These are phyloP conservation scores for Chlamydomonas incerta DNA, from an alignment of 139 green algal genomes.

Conservation along the genomic window DNA sequence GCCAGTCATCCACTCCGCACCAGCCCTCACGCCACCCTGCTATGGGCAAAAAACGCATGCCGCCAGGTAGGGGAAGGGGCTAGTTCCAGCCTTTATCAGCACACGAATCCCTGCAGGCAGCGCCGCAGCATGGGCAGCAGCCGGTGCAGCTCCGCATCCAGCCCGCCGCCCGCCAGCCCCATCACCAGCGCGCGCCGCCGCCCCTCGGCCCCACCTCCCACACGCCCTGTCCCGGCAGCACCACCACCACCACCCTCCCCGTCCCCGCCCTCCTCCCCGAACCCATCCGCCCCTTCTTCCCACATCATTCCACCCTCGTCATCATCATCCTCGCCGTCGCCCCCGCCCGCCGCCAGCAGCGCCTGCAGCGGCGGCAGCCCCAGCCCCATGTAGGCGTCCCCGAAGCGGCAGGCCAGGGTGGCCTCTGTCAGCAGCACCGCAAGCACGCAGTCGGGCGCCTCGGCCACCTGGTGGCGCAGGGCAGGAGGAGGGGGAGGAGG, in stretches of 20 bases:
- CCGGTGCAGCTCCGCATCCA: not conserved
- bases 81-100: too few relatives aligned
- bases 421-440: conserved; percentile 32
- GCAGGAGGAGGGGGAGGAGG: not conserved
- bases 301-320: not conserved
- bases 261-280: not conserved
- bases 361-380: conserved; percentile 21
- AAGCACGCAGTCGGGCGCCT: conserved; percentile 33
- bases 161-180: not conserved
- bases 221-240: too few relatives aligned
- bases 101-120: conserved; percentile 25
- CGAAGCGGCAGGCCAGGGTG: conserved; percentile 11
- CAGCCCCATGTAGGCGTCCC: conserved; percentile 24
- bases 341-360: not conserved
- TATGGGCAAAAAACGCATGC: too few relatives aligned
- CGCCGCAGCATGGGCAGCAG: not conserved
- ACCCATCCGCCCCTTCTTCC: not conserved
- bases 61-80: too few relatives aligned
- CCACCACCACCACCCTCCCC: not conserved
- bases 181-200: not conserved
- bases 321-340: not conserved
- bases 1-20: too few relatives aligned
- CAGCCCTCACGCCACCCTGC: too few relatives aligned
- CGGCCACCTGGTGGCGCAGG: not conserved
- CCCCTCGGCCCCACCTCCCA: too few relatives aligned